Percentiles rank a stretch among this genome's conserved stretches.
phyloP scores from a whole-genome alignment of 2,329 filamentous ascomycete genomes.

The Microdochium trichocladiopsis region DNA sequence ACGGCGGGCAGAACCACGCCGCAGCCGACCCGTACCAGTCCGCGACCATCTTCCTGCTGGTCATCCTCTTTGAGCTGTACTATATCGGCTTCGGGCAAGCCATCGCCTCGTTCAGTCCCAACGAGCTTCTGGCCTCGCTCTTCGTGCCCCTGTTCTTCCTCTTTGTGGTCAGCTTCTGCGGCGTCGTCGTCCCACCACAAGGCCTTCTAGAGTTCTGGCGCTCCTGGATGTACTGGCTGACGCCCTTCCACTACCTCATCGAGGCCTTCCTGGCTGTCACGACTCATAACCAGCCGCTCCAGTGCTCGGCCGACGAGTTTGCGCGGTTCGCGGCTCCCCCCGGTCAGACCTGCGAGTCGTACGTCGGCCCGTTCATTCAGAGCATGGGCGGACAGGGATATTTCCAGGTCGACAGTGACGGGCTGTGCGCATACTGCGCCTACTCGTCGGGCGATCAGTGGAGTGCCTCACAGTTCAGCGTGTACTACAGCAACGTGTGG shows the following conservation, averaged over 20 bases:
- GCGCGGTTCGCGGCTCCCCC: slow-evolving; percentile 53
- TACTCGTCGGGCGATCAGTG: slow-evolving; percentile 56
- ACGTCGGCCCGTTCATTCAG: slow-evolving; percentile 44
- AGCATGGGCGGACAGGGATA: slow-evolving; percentile 47
- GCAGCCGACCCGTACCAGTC: slow-evolving; percentile 38
- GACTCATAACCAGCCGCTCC: slow-evolving; percentile 45
- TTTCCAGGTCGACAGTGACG: slow-evolving; percentile 45
- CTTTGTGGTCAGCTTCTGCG: slow-evolving; percentile 64
- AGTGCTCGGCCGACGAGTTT: slow-evolving; percentile 48
- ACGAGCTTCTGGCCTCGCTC: slow-evolving; percentile 58
- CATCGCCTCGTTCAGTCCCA: slow-evolving; percentile 60
- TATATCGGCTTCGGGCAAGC: slow-evolving; percentile 60
- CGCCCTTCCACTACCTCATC: slow-evolving; percentile 61
- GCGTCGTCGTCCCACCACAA: slow-evolving; percentile 57
- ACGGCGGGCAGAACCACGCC: slow-evolving; percentile 40
- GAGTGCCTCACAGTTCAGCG: slow-evolving; percentile 44
- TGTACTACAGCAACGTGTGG: slow-evolving; percentile 57
- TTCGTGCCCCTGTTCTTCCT: slow-evolving; percentile 64
- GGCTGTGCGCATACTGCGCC: slow-evolving; percentile 58
- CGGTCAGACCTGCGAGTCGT: slow-evolving; percentile 52
- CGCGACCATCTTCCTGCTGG: slow-evolving; percentile 52
- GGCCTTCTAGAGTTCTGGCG: slow-evolving; percentile 58
- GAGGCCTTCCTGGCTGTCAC: slow-evolving; percentile 53
- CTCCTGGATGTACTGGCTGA: slow-evolving; percentile 58
- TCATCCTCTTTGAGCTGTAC: slow-evolving; percentile 61